Conservation (phyloP, 441 rosid genomes). For the Pelargonium fulgidum region DNA sequence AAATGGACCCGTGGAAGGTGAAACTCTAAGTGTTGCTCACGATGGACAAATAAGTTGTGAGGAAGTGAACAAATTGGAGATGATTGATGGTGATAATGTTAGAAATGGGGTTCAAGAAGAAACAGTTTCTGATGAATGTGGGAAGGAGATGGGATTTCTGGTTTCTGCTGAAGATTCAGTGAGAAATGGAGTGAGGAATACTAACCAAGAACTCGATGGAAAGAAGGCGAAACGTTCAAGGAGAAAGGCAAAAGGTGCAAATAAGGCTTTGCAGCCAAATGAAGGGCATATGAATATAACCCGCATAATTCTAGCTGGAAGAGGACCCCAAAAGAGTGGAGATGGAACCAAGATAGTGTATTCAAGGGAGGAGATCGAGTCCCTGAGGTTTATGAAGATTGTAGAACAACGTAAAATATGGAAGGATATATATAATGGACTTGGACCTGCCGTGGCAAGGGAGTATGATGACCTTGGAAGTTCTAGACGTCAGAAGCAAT, state of each 20-base stretch:
- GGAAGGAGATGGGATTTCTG: slow-evolving; percentile 23
- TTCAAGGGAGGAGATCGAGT: slow-evolving; percentile 58
- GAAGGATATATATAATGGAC: slow-evolving; percentile 45
- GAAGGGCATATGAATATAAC: slow-evolving; percentile 19
- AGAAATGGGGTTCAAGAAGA: slow-evolving; percentile 45
- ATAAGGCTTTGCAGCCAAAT: slow-evolving; percentile 24
- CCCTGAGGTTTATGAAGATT: slow-evolving; percentile 52
- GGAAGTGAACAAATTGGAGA: slow-evolving; percentile 17
- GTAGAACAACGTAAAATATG: slow-evolving; percentile 54
- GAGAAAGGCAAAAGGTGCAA: slow-evolving; percentile 32
- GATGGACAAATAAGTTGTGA: slow-evolving; percentile 16
- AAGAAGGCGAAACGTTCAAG: slow-evolving; percentile 35
- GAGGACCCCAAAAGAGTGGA: slow-evolving; percentile 21
- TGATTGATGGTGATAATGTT: slow-evolving; percentile 20
- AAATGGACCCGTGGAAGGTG: background rate
- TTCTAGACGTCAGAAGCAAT: slow-evolving; percentile 36
- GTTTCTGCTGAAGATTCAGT: slow-evolving; percentile 23
- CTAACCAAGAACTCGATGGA: slow-evolving; percentile 31
- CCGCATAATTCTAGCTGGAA: slow-evolving; percentile 16
- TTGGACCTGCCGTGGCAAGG: slow-evolving; percentile 37
- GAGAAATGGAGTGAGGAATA: slow-evolving; percentile 28
- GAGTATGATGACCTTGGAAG: slow-evolving; percentile 47
- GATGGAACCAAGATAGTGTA: slow-evolving; percentile 32
- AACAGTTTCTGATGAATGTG: slow-evolving; percentile 31
- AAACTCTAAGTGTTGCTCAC: background rate